Evolutionary conservation across 768 basidiomycete species (phyloP).

Genomic region (Lactarius evosmus): DNA sequence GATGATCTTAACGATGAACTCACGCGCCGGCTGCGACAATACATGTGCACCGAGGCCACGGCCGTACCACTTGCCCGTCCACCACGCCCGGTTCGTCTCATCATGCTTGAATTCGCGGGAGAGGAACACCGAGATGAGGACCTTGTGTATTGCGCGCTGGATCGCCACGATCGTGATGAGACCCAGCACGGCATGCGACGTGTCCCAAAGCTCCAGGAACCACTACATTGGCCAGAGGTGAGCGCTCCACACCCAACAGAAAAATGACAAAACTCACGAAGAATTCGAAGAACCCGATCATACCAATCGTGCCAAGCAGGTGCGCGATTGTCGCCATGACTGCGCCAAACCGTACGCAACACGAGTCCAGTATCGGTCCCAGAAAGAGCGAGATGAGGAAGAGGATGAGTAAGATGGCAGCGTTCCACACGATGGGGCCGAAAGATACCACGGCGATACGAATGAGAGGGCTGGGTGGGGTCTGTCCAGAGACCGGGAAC

Average conservation of each 20-base stretch:
- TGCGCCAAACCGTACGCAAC: constrained; percentile 87
- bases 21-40: constrained; percentile 93
- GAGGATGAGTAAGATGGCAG: constrained; percentile 76
- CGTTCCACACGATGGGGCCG: constrained; percentile 96
- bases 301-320: constrained; percentile 73
- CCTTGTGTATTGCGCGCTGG: constrained; percentile 90
- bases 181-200: constrained; percentile 94
- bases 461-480: constrained; percentile 79
- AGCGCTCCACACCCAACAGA: not conserved
- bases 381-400: constrained; percentile 92
- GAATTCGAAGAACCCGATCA: constrained; percentile 95
- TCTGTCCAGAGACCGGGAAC: constrained; percentile 64
- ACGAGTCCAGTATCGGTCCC: constrained; percentile 82
- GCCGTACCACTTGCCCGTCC: constrained; percentile 98
- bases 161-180: constrained; percentile 86
- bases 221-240: constrained; percentile 48
- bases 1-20: constrained; percentile 97
- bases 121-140: constrained; percentile 89
- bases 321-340: constrained; percentile 91
- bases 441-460: constrained; percentile 91
- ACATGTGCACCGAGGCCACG: constrained; percentile 87
- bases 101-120: constrained; percentile 98
- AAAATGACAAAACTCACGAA: constrained; percentile 52
- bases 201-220: constrained; percentile 96
- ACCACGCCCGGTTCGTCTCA: constrained; percentile 98